Percentiles rank a stretch among this genome's conserved stretches.
phyloP scores from a whole-genome alignment of 345 rosid species.

The Hirschfeldia incana region DNA sequence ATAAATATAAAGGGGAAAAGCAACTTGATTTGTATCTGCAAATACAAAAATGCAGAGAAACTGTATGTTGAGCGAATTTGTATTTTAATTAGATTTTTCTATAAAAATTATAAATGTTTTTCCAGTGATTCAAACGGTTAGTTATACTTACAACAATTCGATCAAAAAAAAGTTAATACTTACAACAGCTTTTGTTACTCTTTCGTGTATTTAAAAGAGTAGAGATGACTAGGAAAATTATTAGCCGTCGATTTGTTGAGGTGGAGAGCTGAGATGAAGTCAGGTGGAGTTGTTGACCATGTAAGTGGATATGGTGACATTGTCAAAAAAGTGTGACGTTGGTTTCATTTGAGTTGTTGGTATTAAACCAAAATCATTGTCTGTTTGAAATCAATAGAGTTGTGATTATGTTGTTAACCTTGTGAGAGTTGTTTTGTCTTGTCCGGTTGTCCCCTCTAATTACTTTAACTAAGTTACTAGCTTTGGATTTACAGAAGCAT shows the following conservation, averaged over 20 bases:
- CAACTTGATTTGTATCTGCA: constrained; percentile 13
- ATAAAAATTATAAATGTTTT: no score
- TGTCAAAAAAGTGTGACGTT: constrained; percentile 40
- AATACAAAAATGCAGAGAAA: not conserved
- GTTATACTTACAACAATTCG: not conserved
- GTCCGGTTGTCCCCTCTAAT: not conserved
- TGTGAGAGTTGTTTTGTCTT: constrained; percentile 6
- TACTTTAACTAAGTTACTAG: not conserved
- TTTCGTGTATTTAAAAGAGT: not conserved
- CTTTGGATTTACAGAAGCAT: not conserved
- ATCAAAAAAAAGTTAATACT: not conserved
- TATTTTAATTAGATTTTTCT: not conserved
- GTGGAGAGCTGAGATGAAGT: constrained; percentile 16
- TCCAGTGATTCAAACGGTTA: not conserved
- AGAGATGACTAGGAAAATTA: not conserved
- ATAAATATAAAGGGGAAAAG: not conserved
- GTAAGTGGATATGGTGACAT: constrained; percentile 44
- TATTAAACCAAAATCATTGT: not conserved
- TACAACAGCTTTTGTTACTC: constrained; percentile 6
- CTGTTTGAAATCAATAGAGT: not conserved
- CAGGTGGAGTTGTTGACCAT: constrained; percentile 38
- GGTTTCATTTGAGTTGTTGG: constrained; percentile 32
- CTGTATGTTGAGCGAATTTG: not conserved
- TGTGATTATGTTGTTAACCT: not conserved
- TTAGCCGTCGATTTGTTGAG: constrained; percentile 15